Percentiles rank a stretch among this genome's conserved stretches.
These are phyloP conservation scores for Talaromyces ruber DNA, from an alignment of 495 filamentous ascomycete species.

Conservation along the genomic window DNA sequence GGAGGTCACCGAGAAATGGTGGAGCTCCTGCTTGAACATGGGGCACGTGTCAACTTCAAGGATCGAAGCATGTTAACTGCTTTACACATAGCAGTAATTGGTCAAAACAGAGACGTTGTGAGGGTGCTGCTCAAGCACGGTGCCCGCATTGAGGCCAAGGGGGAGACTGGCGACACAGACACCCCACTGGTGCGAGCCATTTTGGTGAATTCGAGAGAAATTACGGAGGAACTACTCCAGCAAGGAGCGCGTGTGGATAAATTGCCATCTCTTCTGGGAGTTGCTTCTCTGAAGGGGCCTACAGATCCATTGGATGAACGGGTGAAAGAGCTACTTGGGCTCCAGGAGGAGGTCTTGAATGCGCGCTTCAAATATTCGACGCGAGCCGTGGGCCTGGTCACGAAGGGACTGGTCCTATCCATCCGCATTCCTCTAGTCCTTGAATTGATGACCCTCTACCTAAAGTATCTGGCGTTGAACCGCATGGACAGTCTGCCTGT, in stretches of 20 bases:
- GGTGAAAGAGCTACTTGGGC: conserved; percentile 16
- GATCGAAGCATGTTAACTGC: conserved; percentile 19
- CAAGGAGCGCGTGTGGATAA: conserved; percentile 15
- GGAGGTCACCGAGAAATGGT: conserved; percentile 19
- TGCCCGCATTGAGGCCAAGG: conserved; percentile 15
- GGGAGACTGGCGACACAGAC: conserved; percentile 17
- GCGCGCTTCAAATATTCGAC: conserved; percentile 13
- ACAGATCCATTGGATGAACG: conserved; percentile 16
- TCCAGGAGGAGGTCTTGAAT: conserved; percentile 14
- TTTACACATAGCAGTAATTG: conserved; percentile 20
- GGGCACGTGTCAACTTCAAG: conserved; percentile 19
- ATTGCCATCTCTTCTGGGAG: conserved; percentile 13
- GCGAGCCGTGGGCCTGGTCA: conserved; percentile 14
- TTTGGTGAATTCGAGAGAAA: conserved; percentile 12
- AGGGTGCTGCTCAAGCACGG: conserved; percentile 16
- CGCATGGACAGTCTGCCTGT: conserved; percentile 21
- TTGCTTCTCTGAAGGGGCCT: conserved; percentile 13
- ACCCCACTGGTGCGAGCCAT: conserved; percentile 19
- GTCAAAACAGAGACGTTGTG: conserved; percentile 18
- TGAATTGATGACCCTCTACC: conserved; percentile 15
- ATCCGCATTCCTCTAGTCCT: conserved; percentile 14
- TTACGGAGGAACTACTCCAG: conserved; percentile 11
- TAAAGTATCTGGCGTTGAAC: conserved; percentile 14
- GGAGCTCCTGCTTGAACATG: conserved; percentile 19
- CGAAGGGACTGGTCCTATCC: conserved; percentile 14